These are phyloP conservation scores for Umbellularia californica DNA, from an alignment of 164 flowering plant species.

Conservation along the genomic window DNA sequence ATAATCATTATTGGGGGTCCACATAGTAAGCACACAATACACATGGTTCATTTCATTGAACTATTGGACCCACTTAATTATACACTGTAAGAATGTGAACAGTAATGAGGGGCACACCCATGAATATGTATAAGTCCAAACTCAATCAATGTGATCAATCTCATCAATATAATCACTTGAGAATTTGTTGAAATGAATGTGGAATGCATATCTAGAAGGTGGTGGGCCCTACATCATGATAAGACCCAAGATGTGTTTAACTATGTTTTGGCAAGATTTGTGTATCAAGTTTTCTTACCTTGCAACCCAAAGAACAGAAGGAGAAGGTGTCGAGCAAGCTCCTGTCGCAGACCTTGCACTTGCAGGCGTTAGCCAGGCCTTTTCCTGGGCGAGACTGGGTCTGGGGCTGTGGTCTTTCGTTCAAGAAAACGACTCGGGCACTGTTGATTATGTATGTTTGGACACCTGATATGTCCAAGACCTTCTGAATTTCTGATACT, in stretches of 20 bases:
- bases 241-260: not conserved
- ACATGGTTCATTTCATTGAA: too few relatives aligned
- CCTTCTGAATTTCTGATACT: slow-evolving; percentile 49
- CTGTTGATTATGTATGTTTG: slow-evolving; percentile 58
- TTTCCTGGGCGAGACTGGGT: slow-evolving; percentile 34
- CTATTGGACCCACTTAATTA: too few relatives aligned
- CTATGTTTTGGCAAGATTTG: not conserved
- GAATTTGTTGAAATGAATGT: not conserved
- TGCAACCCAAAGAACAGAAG: slow-evolving; percentile 56
- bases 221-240: not conserved
- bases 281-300: slow-evolving; percentile 24
- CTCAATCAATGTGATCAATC: not conserved
- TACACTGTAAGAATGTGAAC: too few relatives aligned
- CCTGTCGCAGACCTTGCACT: slow-evolving; percentile 42
- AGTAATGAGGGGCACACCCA: not conserved
- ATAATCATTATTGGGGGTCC: too few relatives aligned
- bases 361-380: slow-evolving; percentile 33
- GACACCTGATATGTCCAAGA: slow-evolving; percentile 43
- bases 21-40: too few relatives aligned
- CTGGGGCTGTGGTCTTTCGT: slow-evolving; percentile 48
- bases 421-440: slow-evolving; percentile 49
- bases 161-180: not conserved
- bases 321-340: slow-evolving; percentile 46
- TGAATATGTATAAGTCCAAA: not conserved
- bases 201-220: not conserved